A percentile compares a stretch with the other conserved stretches of the same genome.
phyloP scores from a whole-genome alignment of 768 basidiomycete genomes.

The Hericium alpestre region DNA sequence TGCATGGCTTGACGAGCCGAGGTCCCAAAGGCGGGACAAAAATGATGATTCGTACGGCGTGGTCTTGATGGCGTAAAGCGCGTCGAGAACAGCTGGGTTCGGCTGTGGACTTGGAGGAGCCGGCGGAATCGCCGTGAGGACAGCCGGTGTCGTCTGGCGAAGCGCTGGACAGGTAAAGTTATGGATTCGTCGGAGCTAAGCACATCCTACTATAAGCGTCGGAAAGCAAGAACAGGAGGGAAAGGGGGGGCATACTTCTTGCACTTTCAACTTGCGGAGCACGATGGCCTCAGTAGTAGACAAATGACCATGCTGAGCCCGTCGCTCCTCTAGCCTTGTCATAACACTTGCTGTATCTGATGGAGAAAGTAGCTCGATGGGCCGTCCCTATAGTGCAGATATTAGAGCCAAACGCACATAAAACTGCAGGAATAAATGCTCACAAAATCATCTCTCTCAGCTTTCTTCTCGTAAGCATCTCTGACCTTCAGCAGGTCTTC shows the following conservation, averaged over 20 bases:
- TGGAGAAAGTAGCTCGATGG: constrained; percentile 8
- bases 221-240: background rate
- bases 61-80: constrained; percentile 43
- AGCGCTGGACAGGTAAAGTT: constrained; percentile 6
- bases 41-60: constrained; percentile 63
- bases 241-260: constrained; percentile 1
- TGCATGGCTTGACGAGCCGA: constrained; percentile 12
- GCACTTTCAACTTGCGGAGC: constrained; percentile 13
- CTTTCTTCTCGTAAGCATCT: constrained; percentile 4
- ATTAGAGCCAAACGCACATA: background rate
- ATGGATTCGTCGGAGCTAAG: constrained; percentile 15
- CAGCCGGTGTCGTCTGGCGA: constrained; percentile 5
- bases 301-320: background rate
- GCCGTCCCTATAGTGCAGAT: constrained; percentile 4
- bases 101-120: constrained; percentile 15
- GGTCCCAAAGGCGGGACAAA: constrained; percentile 49
- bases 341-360: constrained; percentile 5
- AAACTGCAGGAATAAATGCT: background rate
- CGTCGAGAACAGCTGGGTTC: constrained; percentile 32
- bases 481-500: constrained; percentile 1
- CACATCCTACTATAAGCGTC: background rate
- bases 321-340: constrained; percentile 1
- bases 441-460: constrained; percentile 9
- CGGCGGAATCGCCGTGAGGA: constrained; percentile 28
- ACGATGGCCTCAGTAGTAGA: constrained; percentile 8